Percentiles rank a stretch among this genome's conserved stretches.
phyloP scores from a whole-genome alignment of 2,329 filamentous ascomycete genomes.

The Trichoderma harzianum region DNA sequence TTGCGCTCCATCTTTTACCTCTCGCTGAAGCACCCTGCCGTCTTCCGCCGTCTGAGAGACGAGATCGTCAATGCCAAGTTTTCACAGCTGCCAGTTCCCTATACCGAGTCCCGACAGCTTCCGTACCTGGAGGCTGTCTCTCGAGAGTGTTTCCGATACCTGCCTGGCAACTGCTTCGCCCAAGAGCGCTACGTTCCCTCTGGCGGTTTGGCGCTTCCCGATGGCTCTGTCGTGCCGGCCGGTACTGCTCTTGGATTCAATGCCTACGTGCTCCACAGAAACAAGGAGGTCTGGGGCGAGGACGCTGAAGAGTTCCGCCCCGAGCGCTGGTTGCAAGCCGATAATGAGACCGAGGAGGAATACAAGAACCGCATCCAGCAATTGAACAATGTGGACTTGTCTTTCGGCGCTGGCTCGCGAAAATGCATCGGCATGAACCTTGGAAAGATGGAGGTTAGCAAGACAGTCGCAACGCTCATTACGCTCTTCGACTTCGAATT shows the following conservation, averaged over 20 bases:
- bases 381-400: conserved; percentile 34
- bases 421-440: conserved; percentile 43
- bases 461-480: conserved; percentile 45
- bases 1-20: conserved; percentile 26
- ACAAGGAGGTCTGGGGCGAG: conserved; percentile 39
- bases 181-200: conserved; percentile 45
- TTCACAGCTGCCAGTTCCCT: not conserved
- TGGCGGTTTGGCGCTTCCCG: conserved; percentile 32
- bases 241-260: conserved; percentile 36
- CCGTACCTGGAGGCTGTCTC: conserved; percentile 38
- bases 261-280: conserved; percentile 34
- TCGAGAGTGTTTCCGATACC: conserved; percentile 45
- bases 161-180: conserved; percentile 41
- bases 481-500: conserved; percentile 35
- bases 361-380: conserved; percentile 26
- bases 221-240: conserved; percentile 30
- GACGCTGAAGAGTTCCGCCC: conserved; percentile 43
- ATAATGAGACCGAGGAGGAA: conserved; percentile 21
- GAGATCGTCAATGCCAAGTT: conserved; percentile 21
- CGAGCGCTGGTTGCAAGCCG: conserved; percentile 34
- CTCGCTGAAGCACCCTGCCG: conserved; percentile 21
- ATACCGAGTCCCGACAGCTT: conserved; percentile 4
- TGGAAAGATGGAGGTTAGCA: conserved; percentile 41
- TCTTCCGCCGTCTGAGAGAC: conserved; percentile 21
- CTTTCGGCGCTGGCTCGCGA: conserved; percentile 42